Conservation (phyloP, 768 basidiomycete species). For the Lentinula sp. region DNA sequence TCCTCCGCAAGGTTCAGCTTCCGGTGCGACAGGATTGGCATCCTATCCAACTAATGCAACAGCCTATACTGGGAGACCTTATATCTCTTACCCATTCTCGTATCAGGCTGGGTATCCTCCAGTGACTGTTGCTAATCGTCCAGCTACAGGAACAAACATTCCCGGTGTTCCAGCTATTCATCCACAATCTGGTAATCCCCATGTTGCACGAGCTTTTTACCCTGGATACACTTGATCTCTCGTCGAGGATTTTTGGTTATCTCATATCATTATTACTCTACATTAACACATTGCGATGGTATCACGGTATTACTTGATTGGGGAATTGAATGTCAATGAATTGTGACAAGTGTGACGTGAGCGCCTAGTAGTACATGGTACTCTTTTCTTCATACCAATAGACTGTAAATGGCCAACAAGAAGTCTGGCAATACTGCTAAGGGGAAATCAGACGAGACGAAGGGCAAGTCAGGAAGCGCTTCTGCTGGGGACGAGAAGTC, state of each 20-base stretch:
- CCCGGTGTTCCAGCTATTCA: not conserved
- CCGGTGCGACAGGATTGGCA: not conserved
- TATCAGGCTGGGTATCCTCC: slow-evolving; percentile 2
- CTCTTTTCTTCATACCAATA: no score
- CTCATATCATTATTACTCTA: not conserved
- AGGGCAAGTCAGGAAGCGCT: slow-evolving; percentile 29
- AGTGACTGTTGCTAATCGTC: not conserved
- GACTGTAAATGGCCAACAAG: slow-evolving; percentile 3
- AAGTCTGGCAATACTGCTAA: slow-evolving; percentile 7
- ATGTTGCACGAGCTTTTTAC: not conserved
- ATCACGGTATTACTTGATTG: no score
- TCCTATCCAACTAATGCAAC: not conserved
- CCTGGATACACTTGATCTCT: not conserved
- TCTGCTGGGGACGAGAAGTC: slow-evolving; percentile 30
- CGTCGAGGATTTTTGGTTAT: not conserved
- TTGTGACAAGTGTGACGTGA: not conserved
- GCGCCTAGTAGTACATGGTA: no score
- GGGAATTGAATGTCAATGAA: no score
- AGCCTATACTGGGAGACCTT: not conserved
- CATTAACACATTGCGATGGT: not conserved
- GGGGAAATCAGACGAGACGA: slow-evolving; percentile 33
- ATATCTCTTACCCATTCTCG: not conserved
- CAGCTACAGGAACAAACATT: not conserved
- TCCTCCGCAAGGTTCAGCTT: not conserved
- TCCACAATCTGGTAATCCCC: not conserved